A percentile compares a stretch with the other conserved stretches of the same genome.
phyloP scores from a whole-genome alignment of 192 early-diverging fungal genomes.

The Entomortierella lignicola region DNA sequence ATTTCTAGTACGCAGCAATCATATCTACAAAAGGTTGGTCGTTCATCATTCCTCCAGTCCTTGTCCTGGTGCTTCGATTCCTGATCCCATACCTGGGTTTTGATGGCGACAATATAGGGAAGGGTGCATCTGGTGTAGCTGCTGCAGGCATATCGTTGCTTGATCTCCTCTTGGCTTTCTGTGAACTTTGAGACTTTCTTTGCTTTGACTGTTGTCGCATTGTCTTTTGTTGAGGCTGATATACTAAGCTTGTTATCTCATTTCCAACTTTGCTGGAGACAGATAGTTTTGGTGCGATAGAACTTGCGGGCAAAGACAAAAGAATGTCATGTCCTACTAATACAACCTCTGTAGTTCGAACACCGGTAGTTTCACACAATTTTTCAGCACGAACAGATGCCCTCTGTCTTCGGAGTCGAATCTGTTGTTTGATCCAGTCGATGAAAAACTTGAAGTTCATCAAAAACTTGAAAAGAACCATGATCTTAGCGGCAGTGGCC shows the following conservation, averaged over 20 bases:
- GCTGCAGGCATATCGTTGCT: background rate
- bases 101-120: background rate
- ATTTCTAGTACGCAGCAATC: constrained; percentile 1
- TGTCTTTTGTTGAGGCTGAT: background rate
- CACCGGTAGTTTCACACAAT: background rate
- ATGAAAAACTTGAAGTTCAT: constrained; percentile 32
- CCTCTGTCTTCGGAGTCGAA: background rate
- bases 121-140: background rate
- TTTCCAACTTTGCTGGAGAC: background rate
- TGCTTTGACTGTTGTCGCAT: background rate
- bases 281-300: background rate
- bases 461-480: constrained; percentile 25
- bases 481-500: background rate
- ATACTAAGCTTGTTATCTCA: background rate
- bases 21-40: background rate
- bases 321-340: background rate
- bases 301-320: too few species aligned
- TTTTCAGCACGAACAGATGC: background rate
- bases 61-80: background rate
- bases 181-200: background rate
- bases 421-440: constrained; percentile 40
- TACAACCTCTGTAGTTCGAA: background rate
- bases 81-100: background rate
- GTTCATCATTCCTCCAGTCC: background rate
- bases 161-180: background rate